phyloP scores from a whole-genome alignment of 768 basidiomycete genomes.

The Chalciporus sphaerocephalus region DNA sequence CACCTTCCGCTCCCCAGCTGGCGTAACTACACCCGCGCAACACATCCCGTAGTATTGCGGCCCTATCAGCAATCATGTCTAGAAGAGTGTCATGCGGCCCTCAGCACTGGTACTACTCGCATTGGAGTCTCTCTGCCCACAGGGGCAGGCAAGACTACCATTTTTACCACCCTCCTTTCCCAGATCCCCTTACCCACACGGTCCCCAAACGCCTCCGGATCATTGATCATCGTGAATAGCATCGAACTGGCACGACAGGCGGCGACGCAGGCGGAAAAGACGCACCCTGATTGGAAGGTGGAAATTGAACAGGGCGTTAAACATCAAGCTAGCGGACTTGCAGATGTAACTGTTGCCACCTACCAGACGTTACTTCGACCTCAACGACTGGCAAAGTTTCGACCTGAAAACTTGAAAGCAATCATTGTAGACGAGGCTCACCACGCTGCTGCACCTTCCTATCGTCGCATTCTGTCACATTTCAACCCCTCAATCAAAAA shows the following conservation, averaged over 20 bases:
- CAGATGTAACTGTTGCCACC: constrained; percentile 88
- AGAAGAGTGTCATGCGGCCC: constrained; percentile 67
- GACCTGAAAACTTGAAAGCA: constrained; percentile 60
- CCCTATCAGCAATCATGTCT: constrained; percentile 88
- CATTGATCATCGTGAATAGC: constrained; percentile 84
- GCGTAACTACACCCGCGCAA: constrained; percentile 8
- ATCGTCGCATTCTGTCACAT: constrained; percentile 77
- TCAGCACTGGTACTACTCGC: constrained; percentile 61
- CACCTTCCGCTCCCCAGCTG: background rate
- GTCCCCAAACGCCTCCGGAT: constrained; percentile 45
- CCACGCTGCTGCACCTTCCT: constrained; percentile 92
- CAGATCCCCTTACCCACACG: constrained; percentile 47
- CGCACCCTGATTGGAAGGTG: constrained; percentile 72
- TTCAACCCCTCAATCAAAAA: constrained; percentile 67
- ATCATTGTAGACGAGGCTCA: constrained; percentile 93
- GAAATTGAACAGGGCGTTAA: constrained; percentile 89
- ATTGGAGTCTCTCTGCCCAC: constrained; percentile 85
- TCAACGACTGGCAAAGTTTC: constrained; percentile 69
- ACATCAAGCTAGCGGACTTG: constrained; percentile 69
- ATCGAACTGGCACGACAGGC: constrained; percentile 88
- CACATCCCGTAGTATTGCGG: constrained; percentile 45
- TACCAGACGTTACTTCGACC: constrained; percentile 76
- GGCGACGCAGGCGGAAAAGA: constrained; percentile 58
- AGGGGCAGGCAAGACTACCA: constrained; percentile 85
- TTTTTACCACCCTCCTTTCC: constrained; percentile 81